Conservation (phyloP, 2,329 filamentous ascomycete genomes). For the Domatiomyces globalis region DNA sequence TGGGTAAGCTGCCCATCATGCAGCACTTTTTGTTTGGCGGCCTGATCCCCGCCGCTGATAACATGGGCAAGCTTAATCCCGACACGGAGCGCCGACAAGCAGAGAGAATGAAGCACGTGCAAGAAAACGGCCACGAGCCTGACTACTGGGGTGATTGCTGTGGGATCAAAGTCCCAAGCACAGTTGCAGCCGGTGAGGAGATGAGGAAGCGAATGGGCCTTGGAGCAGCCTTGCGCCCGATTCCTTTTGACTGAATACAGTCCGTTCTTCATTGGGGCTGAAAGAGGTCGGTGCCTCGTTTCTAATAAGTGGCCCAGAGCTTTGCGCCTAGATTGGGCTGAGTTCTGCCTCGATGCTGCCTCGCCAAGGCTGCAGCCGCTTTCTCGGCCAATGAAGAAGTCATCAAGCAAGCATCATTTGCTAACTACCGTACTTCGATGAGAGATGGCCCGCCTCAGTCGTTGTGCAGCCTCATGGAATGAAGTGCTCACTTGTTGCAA, state of each 20-base stretch:
- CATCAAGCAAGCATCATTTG: no score
- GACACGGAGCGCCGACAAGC: conserved; percentile 31
- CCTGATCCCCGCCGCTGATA: conserved; percentile 62
- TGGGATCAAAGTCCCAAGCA: conserved; percentile 92
- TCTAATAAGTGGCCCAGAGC: no score
- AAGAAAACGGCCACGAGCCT: conserved; percentile 46
- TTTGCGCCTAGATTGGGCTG: no score
- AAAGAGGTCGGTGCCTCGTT: neutral
- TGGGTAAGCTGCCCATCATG: conserved; percentile 92
- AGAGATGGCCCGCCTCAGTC: no score
- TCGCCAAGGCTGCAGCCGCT: no score
- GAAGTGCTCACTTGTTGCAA: no score
- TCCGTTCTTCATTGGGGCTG: no score
- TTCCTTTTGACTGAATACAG: conserved; percentile 36
- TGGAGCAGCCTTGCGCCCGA: conserved; percentile 48
- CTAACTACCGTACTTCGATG: no score
- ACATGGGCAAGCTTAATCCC: conserved; percentile 52
- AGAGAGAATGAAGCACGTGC: conserved; percentile 52
- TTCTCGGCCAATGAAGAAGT: no score
- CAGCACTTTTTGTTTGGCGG: conserved; percentile 94
- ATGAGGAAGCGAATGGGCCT: conserved; percentile 56
- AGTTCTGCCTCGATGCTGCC: no score
- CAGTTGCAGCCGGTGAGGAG: conserved; percentile 78
- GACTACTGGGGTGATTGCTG: conserved; percentile 86
- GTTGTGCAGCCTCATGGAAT: no score